Evolutionary conservation across 495 filamentous ascomycete species (phyloP).

Genomic region (Articulospora tetracladia): DNA sequence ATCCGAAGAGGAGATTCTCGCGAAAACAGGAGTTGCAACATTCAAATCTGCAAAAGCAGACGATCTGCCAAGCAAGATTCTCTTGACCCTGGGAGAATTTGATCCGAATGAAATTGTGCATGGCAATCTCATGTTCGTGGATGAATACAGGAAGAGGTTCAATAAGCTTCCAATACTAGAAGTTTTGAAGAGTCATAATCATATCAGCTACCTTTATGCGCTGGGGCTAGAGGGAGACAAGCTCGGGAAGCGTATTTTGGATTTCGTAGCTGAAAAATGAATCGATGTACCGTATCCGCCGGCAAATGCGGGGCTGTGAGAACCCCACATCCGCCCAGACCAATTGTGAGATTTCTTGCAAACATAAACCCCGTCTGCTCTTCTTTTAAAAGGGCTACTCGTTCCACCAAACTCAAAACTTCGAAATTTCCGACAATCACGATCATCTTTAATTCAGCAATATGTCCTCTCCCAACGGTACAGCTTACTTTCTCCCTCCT

Average conservation of each 20-base stretch:
- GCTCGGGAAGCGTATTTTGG: background rate
- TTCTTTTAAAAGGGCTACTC: background rate
- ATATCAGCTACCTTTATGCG: background rate
- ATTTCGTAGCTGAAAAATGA: background rate
- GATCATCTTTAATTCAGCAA: too few species aligned
- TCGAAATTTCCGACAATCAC: background rate
- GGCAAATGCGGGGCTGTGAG: background rate
- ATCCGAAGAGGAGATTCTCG: background rate
- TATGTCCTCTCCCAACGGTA: constrained; percentile 1
- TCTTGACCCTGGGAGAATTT: background rate
- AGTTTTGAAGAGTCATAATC: background rate
- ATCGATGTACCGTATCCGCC: background rate
- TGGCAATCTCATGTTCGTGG: background rate
- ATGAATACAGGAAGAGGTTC: background rate
- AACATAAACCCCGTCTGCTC: background rate
- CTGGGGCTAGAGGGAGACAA: background rate
- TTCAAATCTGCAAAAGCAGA: background rate
- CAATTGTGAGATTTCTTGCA: background rate
- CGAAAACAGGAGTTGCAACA: background rate
- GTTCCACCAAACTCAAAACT: background rate
- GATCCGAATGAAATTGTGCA: background rate
- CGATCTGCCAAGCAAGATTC: background rate
- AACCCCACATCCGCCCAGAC: background rate
- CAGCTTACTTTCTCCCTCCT: constrained; percentile 1
- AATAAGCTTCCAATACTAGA: background rate